A percentile compares a stretch with the other conserved stretches of the same genome.
These are phyloP conservation scores for Coemansia reversa DNA, from an alignment of 192 early-diverging fungal genomes.

Conservation along the genomic window DNA sequence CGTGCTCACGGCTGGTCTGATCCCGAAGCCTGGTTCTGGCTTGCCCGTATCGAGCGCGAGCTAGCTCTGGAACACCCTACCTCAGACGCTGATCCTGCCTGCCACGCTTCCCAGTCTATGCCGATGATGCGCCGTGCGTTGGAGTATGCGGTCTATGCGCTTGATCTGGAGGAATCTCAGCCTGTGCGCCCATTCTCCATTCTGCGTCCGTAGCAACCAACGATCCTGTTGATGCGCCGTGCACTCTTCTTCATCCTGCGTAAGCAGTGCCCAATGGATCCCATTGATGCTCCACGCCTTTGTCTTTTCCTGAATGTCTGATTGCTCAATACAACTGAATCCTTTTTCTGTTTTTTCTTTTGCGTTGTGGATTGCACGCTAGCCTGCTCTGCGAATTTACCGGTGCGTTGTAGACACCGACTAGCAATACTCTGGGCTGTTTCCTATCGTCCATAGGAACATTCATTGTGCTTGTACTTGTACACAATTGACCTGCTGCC, in stretches of 20 bases:
- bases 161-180: conserved; percentile 53
- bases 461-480: not conserved
- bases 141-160: conserved; percentile 43
- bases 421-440: too few relatives aligned
- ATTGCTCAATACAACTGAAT: too few relatives aligned
- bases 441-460: too few relatives aligned
- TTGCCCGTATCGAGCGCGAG: conserved; percentile 51
- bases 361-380: too few relatives aligned
- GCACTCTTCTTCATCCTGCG: too few relatives aligned
- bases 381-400: too few relatives aligned
- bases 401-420: too few relatives aligned
- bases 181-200: conserved; percentile 40
- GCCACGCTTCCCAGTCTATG: not conserved
- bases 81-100: not conserved
- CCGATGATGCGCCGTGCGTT: conserved; percentile 32
- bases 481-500: not conserved
- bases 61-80: conserved; percentile 30
- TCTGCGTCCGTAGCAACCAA: conserved; percentile 12
- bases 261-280: too few relatives aligned
- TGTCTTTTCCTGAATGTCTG: not conserved
- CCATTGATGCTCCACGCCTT: not conserved
- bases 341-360: not conserved
- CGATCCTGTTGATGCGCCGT: not conserved
- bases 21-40: conserved; percentile 55
- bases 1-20: conserved; percentile 55